Percentiles rank a stretch among this genome's conserved stretches.
Evolutionary conservation across 768 basidiomycete genomes (phyloP).

Genomic region (Lactarius evosmus): DNA sequence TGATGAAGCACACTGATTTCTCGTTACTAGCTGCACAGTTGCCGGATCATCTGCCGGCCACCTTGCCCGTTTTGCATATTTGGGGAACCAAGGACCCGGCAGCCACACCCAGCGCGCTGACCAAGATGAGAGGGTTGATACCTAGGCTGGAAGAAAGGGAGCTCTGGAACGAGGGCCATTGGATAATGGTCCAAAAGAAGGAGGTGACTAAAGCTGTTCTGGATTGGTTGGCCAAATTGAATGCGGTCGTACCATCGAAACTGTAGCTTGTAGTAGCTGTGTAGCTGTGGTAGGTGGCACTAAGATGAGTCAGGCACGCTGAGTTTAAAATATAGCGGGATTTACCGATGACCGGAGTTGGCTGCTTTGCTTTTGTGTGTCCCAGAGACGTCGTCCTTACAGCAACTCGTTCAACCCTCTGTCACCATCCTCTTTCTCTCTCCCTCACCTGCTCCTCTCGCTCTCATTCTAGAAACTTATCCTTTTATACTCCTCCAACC

Average conservation of each 20-base stretch:
- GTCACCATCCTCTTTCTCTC: neutral
- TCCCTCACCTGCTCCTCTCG: neutral
- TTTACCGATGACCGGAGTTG: conserved; percentile 1
- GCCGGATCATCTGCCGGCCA: conserved; percentile 6
- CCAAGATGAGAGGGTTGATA: conserved; percentile 1
- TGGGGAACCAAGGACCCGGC: conserved; percentile 42
- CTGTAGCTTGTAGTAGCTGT: too few species aligned
- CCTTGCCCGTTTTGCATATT: conserved; percentile 18
- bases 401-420: conserved; percentile 13
- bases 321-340: conserved; percentile 15
- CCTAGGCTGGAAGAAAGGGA: neutral
- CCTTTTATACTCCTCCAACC: neutral
- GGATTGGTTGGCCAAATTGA: conserved; percentile 9
- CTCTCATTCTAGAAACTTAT: neutral
- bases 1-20: conserved; percentile 2
- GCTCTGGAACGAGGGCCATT: conserved; percentile 10
- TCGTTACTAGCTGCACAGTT: conserved; percentile 9
- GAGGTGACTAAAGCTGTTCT: conserved; percentile 10
- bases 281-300: too few species aligned
- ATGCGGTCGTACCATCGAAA: neutral
- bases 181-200: conserved; percentile 17
- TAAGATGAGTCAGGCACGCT: neutral
- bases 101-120: conserved; percentile 20
- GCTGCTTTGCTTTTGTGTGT: neutral
- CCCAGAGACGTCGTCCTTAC: neutral